These are phyloP conservation scores for Zymoseptoria crescenta DNA, from an alignment of 2,329 filamentous ascomycete genomes.

Conservation along the genomic window DNA sequence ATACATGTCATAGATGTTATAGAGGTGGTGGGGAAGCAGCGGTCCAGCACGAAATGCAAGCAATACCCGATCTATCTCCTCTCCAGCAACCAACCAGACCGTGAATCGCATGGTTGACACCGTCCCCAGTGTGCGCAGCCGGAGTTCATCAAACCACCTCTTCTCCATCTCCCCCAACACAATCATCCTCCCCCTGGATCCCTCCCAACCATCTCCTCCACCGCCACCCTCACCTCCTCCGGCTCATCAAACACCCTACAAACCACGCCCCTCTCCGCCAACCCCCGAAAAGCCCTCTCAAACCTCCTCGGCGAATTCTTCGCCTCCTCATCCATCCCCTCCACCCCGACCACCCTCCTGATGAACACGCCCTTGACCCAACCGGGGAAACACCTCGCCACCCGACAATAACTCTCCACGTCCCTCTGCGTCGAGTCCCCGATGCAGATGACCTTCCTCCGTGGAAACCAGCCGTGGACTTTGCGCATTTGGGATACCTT, in stretches of 20 bases:
- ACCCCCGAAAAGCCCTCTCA: slow-evolving; percentile 68
- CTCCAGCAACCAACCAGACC: neutral
- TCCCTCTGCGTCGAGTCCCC: slow-evolving; percentile 90
- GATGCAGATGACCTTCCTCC: slow-evolving; percentile 70
- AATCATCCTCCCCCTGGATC: too few species aligned
- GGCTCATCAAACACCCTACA: slow-evolving; percentile 84
- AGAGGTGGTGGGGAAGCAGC: neutral
- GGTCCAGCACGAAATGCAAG: neutral
- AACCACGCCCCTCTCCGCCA: slow-evolving; percentile 51
- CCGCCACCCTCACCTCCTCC: slow-evolving; percentile 47
- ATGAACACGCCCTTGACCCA: slow-evolving; percentile 85
- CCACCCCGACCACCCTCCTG: slow-evolving; percentile 68
- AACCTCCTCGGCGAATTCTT: slow-evolving; percentile 62
- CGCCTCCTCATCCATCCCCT: slow-evolving; percentile 66
- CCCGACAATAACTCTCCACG: slow-evolving; percentile 79
- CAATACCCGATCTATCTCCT: neutral
- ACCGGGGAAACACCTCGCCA: slow-evolving; percentile 58
- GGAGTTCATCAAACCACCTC: too few species aligned
- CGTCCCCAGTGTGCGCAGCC: too few species aligned
- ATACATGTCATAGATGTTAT: neutral
- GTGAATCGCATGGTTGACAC: neutral
- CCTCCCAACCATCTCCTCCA: slow-evolving; percentile 26
- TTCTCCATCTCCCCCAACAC: too few species aligned
- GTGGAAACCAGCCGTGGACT: slow-evolving; percentile 70
- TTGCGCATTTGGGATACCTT: slow-evolving; percentile 74